Evolutionary conservation across 2,329 filamentous ascomycete species (phyloP).

Genomic region (Sarocladium brachiariae): DNA sequence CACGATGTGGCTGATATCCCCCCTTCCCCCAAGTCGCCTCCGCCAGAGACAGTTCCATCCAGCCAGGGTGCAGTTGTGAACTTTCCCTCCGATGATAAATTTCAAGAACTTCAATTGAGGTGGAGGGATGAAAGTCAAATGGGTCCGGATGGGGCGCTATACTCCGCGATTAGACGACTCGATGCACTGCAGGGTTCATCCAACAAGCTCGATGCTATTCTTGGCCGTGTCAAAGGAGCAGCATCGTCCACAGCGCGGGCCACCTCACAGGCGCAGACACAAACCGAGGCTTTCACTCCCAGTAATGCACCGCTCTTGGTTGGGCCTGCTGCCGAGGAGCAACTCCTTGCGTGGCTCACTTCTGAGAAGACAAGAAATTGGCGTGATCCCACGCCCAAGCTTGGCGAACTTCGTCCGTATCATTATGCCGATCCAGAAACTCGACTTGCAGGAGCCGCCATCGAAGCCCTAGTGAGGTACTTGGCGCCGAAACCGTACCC

Average conservation of each 20-base stretch:
- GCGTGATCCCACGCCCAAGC: constrained; percentile 33
- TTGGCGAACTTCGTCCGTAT: constrained; percentile 22
- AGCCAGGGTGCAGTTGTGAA: constrained; percentile 23
- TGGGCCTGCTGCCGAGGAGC: constrained; percentile 31
- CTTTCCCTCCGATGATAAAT: constrained; percentile 34
- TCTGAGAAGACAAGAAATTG: constrained; percentile 38
- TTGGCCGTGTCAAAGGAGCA: constrained; percentile 26
- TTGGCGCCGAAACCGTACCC: constrained; percentile 42
- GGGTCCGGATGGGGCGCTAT: constrained; percentile 35
- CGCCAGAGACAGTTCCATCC: constrained; percentile 23
- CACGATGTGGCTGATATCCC: constrained; percentile 48
- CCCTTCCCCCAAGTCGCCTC: constrained; percentile 48
- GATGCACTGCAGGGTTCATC: constrained; percentile 29
- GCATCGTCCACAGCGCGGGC: constrained; percentile 9
- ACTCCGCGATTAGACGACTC: constrained; percentile 37
- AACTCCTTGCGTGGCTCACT: constrained; percentile 35
- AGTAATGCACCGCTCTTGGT: constrained; percentile 23
- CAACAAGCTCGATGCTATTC: constrained; percentile 32
- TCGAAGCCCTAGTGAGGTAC: constrained; percentile 36
- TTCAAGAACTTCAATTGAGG: constrained; percentile 42
- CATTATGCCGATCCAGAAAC: constrained; percentile 37
- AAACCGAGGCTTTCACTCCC: neutral
- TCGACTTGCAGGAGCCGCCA: constrained; percentile 33
- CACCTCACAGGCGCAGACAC: neutral
- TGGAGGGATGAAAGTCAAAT: constrained; percentile 40